Evolutionary conservation across 1,139 yeast genomes (phyloP), one percentile per base, ranked within the genome.

Genomic region (Hanseniaspora gamundiae): DNA sequence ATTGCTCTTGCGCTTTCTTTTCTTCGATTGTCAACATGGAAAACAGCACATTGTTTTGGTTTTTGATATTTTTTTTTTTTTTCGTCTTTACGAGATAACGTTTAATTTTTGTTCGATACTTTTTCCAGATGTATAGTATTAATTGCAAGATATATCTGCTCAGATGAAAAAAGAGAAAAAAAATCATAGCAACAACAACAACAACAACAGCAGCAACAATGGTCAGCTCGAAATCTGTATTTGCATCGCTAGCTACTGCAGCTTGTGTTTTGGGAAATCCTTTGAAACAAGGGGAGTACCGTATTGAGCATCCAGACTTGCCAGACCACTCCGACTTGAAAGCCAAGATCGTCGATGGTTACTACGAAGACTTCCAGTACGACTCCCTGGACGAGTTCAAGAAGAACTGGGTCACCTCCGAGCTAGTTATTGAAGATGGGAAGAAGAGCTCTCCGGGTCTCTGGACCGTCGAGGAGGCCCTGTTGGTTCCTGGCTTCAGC

Each of bases 331-430:
- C 27, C 16, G 36, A 28, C 21, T 41, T 36, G 8, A 31, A 38
- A 8, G 16, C 29, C 24, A 13, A 21, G 17, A 30, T 26, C 5
- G 20, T 33, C 26, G 8, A 35, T 20, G 26, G 17, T 40, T 21
- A 45, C 28, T 53, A 48, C 49, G 55, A 52, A 38, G 43, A 51
- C 31, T 53, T 53, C 39, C 51, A 51, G 22, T 53, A 51, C 40
- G 28, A 24, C 4, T 38, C 30, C 31, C 42, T 39, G n/a, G 44
- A 42, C 13, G 50, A 47, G 4, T 43, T 53, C n/a, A 28, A 35
- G 3, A 38, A 47, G 10, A 41, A 40, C 11, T 52, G 55, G 55
- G 30, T 49, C 16, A 38, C 42, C 8, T 48, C 53, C 1, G 41
- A 43, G 7, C 33, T 42, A 5, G 44, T 41, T 26, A 33, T 40